Evolutionary conservation across 2,329 filamentous ascomycete species (phyloP), one percentile per base, ranked within the genome.

Genomic region (Aspergillus arachidicola): DNA sequence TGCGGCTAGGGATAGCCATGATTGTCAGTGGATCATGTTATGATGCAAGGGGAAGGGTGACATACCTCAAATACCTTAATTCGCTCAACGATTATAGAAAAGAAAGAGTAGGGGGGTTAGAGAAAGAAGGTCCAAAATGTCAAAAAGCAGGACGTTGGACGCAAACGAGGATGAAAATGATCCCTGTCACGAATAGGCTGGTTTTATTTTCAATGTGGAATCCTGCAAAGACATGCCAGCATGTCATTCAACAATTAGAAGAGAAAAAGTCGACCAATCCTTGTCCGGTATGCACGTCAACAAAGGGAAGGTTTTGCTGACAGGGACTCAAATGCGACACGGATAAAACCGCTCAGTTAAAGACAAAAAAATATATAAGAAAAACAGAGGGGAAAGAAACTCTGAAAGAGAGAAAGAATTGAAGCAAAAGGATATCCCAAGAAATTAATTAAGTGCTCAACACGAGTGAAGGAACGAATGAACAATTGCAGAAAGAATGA

Each of bases 201-300:
- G 19, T 32, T 32, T 41, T 14, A 41, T 19, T 41, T 41, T 51
- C 30, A 21, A 32, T 32, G 48, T 30, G 28, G 28, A 38, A 57
- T 66, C 48, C 64, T 59, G 67, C 65, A 63, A 55, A 43, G 63
- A 65, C 68, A 68, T 68, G 67, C 67, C 68, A 41, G 68, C 67
- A 69, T 65, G 67, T 63, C 66, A 62, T 64, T 50, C 26, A 64
- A 56, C 54, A 50, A 32, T 38, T 26, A 23, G 21, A 26, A 26
- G 23, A 48, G 21, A 26, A 54, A 43, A 41, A 38, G 55, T 58
- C 19, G 36, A 59, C 58, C 45, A 58, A 60, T 51, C 48, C 38
- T 45, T 55, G 50, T 36, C 10, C 16, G 43, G 41, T 32, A 38
- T 41, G 51, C 28, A 53, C 26, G 6, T 26, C 30, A 50, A 51